Evolutionary conservation across 176 grass and related monocot species (phyloP).

Genomic region (Olyra latifolia): DNA sequence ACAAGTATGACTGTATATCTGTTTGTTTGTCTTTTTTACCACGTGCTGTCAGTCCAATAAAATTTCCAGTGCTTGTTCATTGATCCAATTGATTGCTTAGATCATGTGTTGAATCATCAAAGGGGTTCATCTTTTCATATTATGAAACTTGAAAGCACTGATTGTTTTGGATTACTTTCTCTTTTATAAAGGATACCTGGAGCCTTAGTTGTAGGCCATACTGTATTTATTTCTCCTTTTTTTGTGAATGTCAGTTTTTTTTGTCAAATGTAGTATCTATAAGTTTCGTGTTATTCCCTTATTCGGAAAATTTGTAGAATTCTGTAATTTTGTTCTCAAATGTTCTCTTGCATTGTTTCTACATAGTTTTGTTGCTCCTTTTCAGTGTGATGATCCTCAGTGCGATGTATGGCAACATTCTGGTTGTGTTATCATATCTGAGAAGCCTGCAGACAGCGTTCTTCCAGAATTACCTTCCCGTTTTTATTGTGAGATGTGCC

Average conservation of each 20-base stretch:
- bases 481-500: constrained; percentile 87
- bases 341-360: neutral
- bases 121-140: constrained; percentile 11
- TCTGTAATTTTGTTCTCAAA: constrained; percentile 10
- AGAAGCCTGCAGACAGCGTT: constrained; percentile 53
- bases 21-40: neutral
- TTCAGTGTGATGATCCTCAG: constrained; percentile 71
- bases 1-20: constrained; percentile 20
- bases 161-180: constrained; percentile 8
- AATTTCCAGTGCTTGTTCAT: constrained; percentile 24
- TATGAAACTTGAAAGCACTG: constrained; percentile 23
- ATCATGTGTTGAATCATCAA: constrained; percentile 11
- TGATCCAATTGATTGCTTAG: neutral
- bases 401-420: constrained; percentile 76
- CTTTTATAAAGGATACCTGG: neutral
- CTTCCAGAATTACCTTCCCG: constrained; percentile 48
- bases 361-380: constrained; percentile 27
- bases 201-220: too few species aligned
- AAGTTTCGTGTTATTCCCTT: neutral
- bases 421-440: constrained; percentile 70
- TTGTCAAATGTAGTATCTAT: constrained; percentile 19
- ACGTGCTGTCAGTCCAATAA: neutral
- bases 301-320: constrained; percentile 1
- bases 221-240: neutral
- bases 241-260: neutral